Conservation (phyloP, 2,329 filamentous ascomycete species). For the Aspergillus fischeri region DNA sequence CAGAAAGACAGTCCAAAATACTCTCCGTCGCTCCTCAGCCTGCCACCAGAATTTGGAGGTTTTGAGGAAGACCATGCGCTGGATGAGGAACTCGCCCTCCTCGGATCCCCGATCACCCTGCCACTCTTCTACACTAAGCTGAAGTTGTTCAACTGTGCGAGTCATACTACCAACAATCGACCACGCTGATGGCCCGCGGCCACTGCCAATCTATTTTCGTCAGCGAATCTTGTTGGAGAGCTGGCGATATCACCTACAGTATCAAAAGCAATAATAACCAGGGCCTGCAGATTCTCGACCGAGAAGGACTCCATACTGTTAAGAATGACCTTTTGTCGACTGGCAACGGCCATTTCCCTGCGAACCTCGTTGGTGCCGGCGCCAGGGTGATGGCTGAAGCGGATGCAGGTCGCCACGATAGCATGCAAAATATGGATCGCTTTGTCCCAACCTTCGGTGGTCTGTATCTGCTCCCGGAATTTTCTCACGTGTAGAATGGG, state of each 20-base stretch:
- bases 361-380: constrained; percentile 6
- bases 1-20: constrained; percentile 30
- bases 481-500: too few relatives aligned
- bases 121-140: too few relatives aligned
- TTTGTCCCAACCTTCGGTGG: constrained; percentile 11
- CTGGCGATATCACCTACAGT: too few relatives aligned
- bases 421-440: constrained; percentile 22
- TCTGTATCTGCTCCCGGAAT: constrained; percentile 10
- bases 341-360: constrained; percentile 8
- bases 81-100: constrained; percentile 28
- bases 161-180: too few relatives aligned
- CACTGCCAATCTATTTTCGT: too few relatives aligned
- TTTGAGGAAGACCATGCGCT: constrained; percentile 34
- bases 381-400: constrained; percentile 16
- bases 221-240: too few relatives aligned
- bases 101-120: too few relatives aligned
- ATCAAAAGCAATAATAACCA: constrained; percentile 31
- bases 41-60: constrained; percentile 27
- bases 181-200: too few relatives aligned
- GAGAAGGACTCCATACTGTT: constrained; percentile 32
- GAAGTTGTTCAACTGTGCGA: too few relatives aligned
- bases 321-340: constrained; percentile 24
- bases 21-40: constrained; percentile 32
- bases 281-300: constrained; percentile 32
- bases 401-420: constrained; percentile 19